Evolutionary conservation across 345 rosid species (phyloP).

Genomic region (Corchorus olitorius): DNA sequence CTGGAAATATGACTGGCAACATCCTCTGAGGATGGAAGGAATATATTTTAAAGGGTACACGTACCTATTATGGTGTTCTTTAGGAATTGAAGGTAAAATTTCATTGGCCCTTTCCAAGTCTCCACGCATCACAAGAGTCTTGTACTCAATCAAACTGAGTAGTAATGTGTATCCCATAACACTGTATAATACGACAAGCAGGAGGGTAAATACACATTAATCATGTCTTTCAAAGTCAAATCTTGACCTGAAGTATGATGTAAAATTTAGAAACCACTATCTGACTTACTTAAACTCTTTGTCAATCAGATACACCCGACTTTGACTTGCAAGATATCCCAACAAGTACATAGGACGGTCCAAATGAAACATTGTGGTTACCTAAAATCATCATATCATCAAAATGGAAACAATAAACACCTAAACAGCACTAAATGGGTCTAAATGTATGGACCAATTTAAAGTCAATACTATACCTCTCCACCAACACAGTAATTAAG

Average conservation of each 20-base stretch:
- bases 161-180: conserved; percentile 83
- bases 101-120: conserved; percentile 79
- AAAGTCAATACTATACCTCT: conserved; percentile 62
- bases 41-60: background rate
- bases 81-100: conserved; percentile 81
- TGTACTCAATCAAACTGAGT: conserved; percentile 90
- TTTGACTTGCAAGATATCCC: conserved; percentile 97
- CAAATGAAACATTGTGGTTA: conserved; percentile 98
- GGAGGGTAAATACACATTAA: conserved; percentile 19
- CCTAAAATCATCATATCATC: conserved; percentile 43
- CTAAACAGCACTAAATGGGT: background rate
- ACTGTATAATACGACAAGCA: conserved; percentile 36
- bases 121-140: conserved; percentile 97
- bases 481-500: conserved; percentile 99
- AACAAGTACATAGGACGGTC: conserved; percentile 99
- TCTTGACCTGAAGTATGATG: conserved; percentile 4
- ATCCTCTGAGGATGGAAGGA: background rate
- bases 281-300: conserved; percentile 93
- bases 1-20: background rate
- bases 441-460: background rate
- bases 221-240: background rate
- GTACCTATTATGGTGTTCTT: conserved; percentile 89
- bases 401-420: conserved; percentile 2
- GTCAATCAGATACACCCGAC: conserved; percentile 96
- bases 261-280: conserved; percentile 12